Conservation (phyloP, 805 yeast species). For the Saccharomycopsis fermentans region DNA sequence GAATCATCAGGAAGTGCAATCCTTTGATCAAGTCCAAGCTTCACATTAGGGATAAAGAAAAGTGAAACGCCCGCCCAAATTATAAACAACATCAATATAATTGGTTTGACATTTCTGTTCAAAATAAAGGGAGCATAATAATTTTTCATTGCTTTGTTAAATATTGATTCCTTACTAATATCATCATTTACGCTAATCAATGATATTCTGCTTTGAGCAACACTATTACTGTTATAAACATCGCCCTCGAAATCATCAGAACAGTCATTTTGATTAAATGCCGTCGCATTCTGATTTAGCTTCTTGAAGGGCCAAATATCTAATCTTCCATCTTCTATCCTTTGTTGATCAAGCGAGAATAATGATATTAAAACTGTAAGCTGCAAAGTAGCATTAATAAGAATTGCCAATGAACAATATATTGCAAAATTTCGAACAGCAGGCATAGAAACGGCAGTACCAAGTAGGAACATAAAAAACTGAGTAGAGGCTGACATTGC, state of each 20-base stretch:
- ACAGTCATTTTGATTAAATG: background rate
- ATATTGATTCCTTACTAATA: conserved; percentile 20
- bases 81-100: conserved; percentile 44
- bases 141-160: conserved; percentile 33
- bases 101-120: conserved; percentile 34
- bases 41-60: conserved; percentile 54
- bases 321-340: conserved; percentile 47
- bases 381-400: conserved; percentile 68
- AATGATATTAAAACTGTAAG: conserved; percentile 73
- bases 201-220: background rate
- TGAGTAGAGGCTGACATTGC: conserved; percentile 69
- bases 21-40: conserved; percentile 82
- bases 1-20: conserved; percentile 80
- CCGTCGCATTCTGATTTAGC: conserved; percentile 7
- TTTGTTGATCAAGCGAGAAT: conserved; percentile 52
- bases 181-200: background rate
- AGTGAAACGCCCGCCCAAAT: conserved; percentile 61
- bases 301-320: conserved; percentile 54
- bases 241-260: conserved; percentile 7
- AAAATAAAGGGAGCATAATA: conserved; percentile 55
- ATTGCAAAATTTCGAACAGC: conserved; percentile 91
- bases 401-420: conserved; percentile 79
- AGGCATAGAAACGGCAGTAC: conserved; percentile 83
- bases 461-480: conserved; percentile 66
- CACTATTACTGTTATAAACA: background rate